Base-by-base conservation (phyloP, 2,329 filamentous ascomycete genomes). In the Phialocephala sp. region DNA sequence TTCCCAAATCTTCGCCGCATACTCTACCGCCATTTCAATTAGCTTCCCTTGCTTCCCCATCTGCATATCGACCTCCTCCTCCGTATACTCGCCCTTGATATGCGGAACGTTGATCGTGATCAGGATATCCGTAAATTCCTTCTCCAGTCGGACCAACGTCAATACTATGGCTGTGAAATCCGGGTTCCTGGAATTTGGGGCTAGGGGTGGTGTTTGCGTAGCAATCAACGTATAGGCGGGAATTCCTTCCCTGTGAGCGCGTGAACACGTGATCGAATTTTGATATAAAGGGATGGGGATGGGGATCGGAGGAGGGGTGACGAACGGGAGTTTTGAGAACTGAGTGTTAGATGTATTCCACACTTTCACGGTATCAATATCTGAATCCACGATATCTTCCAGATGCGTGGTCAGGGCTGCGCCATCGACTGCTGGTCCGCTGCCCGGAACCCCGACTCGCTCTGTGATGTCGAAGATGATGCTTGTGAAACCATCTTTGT, bases 391-490 rank as follows among this genome's bases (percentile, higher is more conserved):
- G 57, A 92, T 82, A 52, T 92, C 90, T 73, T 91, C 85, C 0
- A 91, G 82, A 73, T 92, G 89, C 12, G 84, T 86, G 2, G 88
- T 87, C 74, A 90, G 80, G 24, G 93, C 92, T 54, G 85, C 86
- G 63, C 91, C 89, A 72, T 94, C 88, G 41, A 86, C 85, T 73
- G 88, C 85, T 20, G 87, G 82, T 1, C 82, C 79, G 50, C 79
- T 81, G 36, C 83, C 82, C 4, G 85, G 74, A 15, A 79, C 76
- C 66, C 87, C 85, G 24, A 97, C 89, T 63, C 91, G 90, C 81
- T 97, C 90, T 62, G 91, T 91, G 74, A 98, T 92, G 74, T 98
- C 94, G 78, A 97, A 86, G 72, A 97, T 94, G 77, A 97, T 89
- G 79, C 87, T 93, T 2, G 92, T 92, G 78, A 94, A 94, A 59